These are phyloP conservation scores for Haplosporangium gracile DNA, from an alignment of 192 early-diverging fungal genomes.

Conservation along the genomic window DNA sequence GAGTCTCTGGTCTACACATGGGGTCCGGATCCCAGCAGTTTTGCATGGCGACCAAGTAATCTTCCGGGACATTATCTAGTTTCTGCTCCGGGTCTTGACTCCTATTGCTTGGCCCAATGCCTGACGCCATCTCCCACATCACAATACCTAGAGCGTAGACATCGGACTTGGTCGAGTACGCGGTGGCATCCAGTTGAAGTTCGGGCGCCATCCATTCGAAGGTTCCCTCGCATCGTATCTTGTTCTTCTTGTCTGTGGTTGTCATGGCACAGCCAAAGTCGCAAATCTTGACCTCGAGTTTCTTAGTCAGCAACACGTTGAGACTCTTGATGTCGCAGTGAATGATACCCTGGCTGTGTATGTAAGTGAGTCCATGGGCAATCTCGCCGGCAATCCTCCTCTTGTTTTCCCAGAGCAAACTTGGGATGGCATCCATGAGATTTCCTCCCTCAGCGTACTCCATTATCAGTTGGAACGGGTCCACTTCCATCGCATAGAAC, in stretches of 20 bases:
- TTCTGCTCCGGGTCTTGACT: background rate
- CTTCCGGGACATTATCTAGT: background rate
- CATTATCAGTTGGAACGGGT: background rate
- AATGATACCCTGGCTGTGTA: conserved; percentile 21
- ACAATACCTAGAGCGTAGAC: conserved; percentile 32
- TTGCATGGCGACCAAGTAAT: conserved; percentile 5
- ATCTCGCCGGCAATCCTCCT: conserved; percentile 1
- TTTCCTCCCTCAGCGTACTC: conserved; percentile 23
- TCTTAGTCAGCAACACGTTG: conserved; percentile 27
- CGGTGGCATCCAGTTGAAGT: background rate
- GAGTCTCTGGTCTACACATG: background rate
- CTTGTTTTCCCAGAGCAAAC: conserved; percentile 6
- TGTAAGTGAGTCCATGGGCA: conserved; percentile 21
- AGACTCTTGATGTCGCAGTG: conserved; percentile 49
- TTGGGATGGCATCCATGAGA: conserved; percentile 5
- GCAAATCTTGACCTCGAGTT: conserved; percentile 22
- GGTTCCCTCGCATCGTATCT: background rate
- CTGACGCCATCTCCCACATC: conserved; percentile 14
- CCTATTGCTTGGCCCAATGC: background rate
- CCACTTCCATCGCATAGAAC: background rate
- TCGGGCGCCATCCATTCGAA: conserved; percentile 9
- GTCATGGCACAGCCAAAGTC: conserved; percentile 30
- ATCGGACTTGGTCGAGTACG: conserved; percentile 21
- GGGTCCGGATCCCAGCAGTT: conserved; percentile 7
- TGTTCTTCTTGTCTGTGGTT: background rate